These are phyloP conservation scores for Laguncularia racemosa DNA, from an alignment of 345 rosid species.

Conservation along the genomic window DNA sequence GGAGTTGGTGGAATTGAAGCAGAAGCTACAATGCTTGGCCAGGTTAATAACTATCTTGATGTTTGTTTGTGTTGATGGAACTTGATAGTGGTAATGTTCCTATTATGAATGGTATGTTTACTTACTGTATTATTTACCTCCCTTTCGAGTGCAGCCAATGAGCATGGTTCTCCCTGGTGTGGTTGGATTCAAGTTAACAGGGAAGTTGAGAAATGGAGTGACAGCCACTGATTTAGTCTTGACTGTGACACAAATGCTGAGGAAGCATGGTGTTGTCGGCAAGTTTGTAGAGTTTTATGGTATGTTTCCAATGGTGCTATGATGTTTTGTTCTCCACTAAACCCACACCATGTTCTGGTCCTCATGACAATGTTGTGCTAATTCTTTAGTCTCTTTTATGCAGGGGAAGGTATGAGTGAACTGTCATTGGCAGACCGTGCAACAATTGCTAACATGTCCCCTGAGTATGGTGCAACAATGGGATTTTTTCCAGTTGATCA, in stretches of 20 bases:
- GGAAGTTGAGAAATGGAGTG: conserved; percentile 78
- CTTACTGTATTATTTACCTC: not conserved
- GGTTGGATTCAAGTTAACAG: conserved; percentile 76
- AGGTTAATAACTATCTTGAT: conserved; percentile 35
- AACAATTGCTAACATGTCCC: conserved; percentile 96
- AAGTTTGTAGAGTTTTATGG: conserved; percentile 89
- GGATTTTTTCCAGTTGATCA: conserved; percentile 97
- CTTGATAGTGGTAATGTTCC: not conserved
- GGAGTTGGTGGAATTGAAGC: conserved; percentile 99
- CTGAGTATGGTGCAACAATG: conserved; percentile 97
- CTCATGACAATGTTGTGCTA: not conserved
- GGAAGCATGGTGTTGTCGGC: conserved; percentile 97
- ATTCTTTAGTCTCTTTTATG: conserved; percentile 5
- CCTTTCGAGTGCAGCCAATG: conserved; percentile 64
- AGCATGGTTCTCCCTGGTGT: conserved; percentile 99
- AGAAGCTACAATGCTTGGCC: conserved; percentile 97
- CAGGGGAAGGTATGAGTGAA: conserved; percentile 88
- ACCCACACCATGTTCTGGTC: conserved; percentile 1
- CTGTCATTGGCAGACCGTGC: conserved; percentile 95
- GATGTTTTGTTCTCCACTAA: too few species aligned
- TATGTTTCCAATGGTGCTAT: conserved; percentile 11
- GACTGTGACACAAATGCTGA: conserved; percentile 88
- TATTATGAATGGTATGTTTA: not conserved
- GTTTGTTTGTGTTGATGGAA: not conserved
- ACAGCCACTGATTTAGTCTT: conserved; percentile 94